These are phyloP conservation scores for Cyberlindnera mycetangii DNA, from an alignment of 805 yeast species.

Conservation along the genomic window DNA sequence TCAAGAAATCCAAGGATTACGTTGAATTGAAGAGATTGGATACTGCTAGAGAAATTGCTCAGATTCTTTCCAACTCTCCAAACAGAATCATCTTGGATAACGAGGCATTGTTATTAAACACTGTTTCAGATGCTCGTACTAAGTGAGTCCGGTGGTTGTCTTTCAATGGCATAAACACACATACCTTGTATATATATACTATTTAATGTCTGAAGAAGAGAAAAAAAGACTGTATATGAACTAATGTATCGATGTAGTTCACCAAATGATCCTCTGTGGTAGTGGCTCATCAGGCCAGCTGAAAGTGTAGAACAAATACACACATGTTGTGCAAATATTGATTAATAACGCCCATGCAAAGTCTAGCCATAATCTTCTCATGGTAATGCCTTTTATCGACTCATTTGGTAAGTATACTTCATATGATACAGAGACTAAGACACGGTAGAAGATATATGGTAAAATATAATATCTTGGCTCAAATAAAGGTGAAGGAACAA, in stretches of 20 bases:
- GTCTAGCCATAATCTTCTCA: slow-evolving; percentile 48
- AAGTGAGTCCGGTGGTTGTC: slow-evolving; percentile 18
- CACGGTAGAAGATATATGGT: slow-evolving; percentile 75
- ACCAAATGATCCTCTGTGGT: slow-evolving; percentile 89
- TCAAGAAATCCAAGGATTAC: slow-evolving; percentile 92
- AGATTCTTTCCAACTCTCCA: slow-evolving; percentile 79
- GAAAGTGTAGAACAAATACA: slow-evolving; percentile 64
- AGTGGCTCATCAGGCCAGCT: slow-evolving; percentile 61
- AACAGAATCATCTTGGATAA: slow-evolving; percentile 89
- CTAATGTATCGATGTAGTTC: no score
- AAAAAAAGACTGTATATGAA: background rate
- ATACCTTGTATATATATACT: slow-evolving; percentile 2
- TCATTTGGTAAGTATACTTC: slow-evolving; percentile 27
- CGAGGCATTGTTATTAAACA: slow-evolving; percentile 87
- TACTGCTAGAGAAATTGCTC: slow-evolving; percentile 95
- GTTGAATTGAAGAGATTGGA: slow-evolving; percentile 96
- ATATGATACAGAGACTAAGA: slow-evolving; percentile 45
- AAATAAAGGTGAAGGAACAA: slow-evolving; percentile 87
- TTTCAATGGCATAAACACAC: background rate
- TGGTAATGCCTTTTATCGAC: slow-evolving; percentile 20
- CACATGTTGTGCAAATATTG: slow-evolving; percentile 46
- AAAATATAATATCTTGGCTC: slow-evolving; percentile 92
- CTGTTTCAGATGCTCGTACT: slow-evolving; percentile 72
- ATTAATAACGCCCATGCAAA: slow-evolving; percentile 58
- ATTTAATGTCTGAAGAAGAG: background rate